phyloP scores from a whole-genome alignment of 305 asterid genomes.

The Ilex paraguariensis region DNA sequence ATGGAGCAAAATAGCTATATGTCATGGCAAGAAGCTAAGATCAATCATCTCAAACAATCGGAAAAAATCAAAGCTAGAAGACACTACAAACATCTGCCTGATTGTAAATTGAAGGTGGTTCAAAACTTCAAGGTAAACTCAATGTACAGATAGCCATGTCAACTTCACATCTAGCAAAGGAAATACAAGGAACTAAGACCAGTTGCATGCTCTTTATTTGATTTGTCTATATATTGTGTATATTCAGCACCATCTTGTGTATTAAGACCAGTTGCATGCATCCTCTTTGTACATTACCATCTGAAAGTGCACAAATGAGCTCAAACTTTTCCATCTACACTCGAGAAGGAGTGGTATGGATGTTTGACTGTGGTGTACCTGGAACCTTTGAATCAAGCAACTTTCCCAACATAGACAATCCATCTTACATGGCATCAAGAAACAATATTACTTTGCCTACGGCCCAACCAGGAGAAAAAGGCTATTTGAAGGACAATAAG shows the following conservation, averaged over 20 bases:
- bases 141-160: not conserved
- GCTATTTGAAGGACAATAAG: no score
- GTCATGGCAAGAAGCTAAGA: not conserved
- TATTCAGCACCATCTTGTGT: not conserved
- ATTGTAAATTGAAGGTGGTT: no score
- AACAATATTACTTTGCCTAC: no score
- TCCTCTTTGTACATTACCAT: not conserved
- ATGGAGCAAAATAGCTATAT: constrained; percentile 15
- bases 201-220: not conserved
- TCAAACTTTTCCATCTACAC: not conserved
- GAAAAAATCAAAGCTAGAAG: not conserved
- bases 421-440: no score
- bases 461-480: no score
- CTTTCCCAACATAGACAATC: no score
- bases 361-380: no score
- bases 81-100: not conserved
- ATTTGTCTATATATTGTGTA: no score
- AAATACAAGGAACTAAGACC: not conserved
- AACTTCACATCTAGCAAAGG: not conserved
- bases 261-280: not conserved
- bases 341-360: not conserved
- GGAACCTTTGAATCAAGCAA: no score
- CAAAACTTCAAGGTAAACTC: no score
- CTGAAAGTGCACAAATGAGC: not conserved
- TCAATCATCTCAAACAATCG: not conserved